phyloP scores from a whole-genome alignment of 768 basidiomycete genomes.

The Floccularia luteovirens region DNA sequence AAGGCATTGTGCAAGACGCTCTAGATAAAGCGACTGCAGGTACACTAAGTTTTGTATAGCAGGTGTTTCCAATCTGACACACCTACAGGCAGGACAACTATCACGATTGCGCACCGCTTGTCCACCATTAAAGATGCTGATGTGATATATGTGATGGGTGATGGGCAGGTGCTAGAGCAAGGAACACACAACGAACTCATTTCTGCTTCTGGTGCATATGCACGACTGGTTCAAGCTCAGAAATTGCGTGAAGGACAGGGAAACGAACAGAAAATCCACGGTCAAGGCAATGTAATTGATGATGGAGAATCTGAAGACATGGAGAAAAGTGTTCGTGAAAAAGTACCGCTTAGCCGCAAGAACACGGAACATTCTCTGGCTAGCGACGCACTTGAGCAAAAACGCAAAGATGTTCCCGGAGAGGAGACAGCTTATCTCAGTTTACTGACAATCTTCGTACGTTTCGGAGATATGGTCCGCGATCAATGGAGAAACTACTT shows the following conservation, averaged over 20 bases:
- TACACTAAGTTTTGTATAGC: too few species aligned
- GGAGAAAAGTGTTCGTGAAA: conserved; percentile 27
- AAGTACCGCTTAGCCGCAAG: conserved; percentile 41
- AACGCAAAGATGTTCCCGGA: conserved; percentile 16
- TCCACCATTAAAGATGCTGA: conserved; percentile 76
- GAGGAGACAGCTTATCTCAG: conserved; percentile 23
- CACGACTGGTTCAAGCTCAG: conserved; percentile 60
- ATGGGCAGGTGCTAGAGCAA: conserved; percentile 61
- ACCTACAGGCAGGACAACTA: conserved; percentile 66
- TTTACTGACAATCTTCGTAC: conserved; percentile 47
- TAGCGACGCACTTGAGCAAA: conserved; percentile 41
- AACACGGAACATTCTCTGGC: conserved; percentile 48
- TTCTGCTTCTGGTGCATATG: conserved; percentile 47
- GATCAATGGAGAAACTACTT: conserved; percentile 43
- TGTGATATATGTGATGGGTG: conserved; percentile 73
- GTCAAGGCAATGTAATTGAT: conserved; percentile 31
- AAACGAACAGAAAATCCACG: conserved; percentile 28
- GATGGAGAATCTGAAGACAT: conserved; percentile 25
- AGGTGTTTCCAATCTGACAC: conserved; percentile 29
- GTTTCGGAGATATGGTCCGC: conserved; percentile 51
- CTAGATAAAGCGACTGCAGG: conserved; percentile 67
- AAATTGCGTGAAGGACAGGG: conserved; percentile 47
- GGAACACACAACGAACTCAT: conserved; percentile 65
- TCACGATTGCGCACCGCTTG: conserved; percentile 63
- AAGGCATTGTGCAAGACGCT: conserved; percentile 75